A percentile compares a stretch with the other conserved stretches of the same genome.
These are phyloP conservation scores for Albifimbria verrucaria DNA, from an alignment of 2,329 filamentous ascomycete genomes.

Conservation along the genomic window DNA sequence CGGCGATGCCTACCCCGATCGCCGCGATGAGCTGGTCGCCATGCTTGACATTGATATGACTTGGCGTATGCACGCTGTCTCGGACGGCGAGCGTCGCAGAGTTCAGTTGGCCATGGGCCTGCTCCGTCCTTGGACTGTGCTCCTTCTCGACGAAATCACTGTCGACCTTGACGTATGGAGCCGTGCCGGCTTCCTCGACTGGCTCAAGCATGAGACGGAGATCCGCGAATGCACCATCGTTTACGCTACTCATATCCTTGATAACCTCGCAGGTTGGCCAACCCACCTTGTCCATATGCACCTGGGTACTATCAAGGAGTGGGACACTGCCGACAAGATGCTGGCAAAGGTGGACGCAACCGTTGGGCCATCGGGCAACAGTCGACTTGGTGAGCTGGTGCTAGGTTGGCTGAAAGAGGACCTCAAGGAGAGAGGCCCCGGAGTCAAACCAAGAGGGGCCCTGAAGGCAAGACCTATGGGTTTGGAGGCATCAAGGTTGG, in stretches of 20 bases:
- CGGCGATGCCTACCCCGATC: conserved; percentile 75
- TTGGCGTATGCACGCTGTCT: conserved; percentile 96
- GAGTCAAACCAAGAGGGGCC: conserved; percentile 49
- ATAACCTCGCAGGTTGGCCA: conserved; percentile 92
- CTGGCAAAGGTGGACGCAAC: conserved; percentile 46
- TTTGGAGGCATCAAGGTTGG: conserved; percentile 48
- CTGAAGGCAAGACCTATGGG: conserved; percentile 63
- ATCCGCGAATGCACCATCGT: conserved; percentile 82
- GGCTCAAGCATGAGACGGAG: conserved; percentile 85
- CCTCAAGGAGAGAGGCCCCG: conserved; percentile 76
- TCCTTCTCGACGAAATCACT: conserved; percentile 94
- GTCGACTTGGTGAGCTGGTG: conserved; percentile 80
- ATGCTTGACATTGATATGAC: conserved; percentile 88
- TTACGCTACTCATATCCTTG: conserved; percentile 95
- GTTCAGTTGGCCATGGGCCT: conserved; percentile 97
- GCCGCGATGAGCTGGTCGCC: conserved; percentile 79
- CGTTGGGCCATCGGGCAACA: conserved; percentile 61
- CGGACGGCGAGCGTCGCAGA: conserved; percentile 83
- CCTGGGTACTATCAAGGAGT: conserved; percentile 81
- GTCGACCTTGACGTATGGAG: conserved; percentile 90
- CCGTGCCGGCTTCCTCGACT: conserved; percentile 78
- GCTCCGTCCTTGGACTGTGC: conserved; percentile 82
- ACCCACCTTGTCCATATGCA: conserved; percentile 97
- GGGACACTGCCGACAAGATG: conserved; percentile 71
- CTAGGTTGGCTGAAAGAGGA: conserved; percentile 84